These are phyloP conservation scores for Coniosporium apollinis DNA, from an alignment of 495 filamentous ascomycete genomes.

Conservation along the genomic window DNA sequence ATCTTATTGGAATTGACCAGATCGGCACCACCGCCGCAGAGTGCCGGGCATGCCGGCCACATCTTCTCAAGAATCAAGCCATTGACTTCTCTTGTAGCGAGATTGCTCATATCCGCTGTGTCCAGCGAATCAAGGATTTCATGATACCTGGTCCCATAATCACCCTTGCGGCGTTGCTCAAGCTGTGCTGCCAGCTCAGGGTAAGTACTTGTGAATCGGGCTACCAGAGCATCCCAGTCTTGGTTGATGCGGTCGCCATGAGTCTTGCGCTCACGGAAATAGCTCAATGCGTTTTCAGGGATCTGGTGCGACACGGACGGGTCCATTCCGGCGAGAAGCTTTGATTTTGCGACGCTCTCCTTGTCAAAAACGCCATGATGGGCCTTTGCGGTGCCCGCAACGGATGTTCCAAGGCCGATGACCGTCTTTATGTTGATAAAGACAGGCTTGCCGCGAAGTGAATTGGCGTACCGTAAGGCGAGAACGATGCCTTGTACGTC, in stretches of 20 bases:
- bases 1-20: neutral
- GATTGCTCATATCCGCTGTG: neutral
- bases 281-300: neutral
- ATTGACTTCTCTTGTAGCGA: neutral
- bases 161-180: neutral
- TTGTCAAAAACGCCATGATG: neutral
- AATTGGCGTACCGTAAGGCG: neutral
- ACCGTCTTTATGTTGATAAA: conserved; percentile 4
- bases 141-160: neutral
- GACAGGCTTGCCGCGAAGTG: neutral
- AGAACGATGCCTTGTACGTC: conserved; percentile 1
- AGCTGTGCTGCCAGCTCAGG: neutral
- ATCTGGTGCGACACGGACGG: neutral
- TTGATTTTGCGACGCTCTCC: conserved; percentile 2
- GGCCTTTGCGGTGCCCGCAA: neutral
- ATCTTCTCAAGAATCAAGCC: conserved; percentile 4
- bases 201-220: neutral
- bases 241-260: neutral
- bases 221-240: neutral
- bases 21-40: conserved; percentile 4
- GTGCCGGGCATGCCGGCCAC: neutral
- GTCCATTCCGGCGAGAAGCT: neutral
- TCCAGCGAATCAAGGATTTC: neutral
- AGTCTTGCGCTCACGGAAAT: neutral
- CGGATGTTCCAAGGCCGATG: conserved; percentile 1